Base-by-base conservation (phyloP, 2,329 filamentous ascomycete genomes). In the Diaporthe humulicola region DNA sequence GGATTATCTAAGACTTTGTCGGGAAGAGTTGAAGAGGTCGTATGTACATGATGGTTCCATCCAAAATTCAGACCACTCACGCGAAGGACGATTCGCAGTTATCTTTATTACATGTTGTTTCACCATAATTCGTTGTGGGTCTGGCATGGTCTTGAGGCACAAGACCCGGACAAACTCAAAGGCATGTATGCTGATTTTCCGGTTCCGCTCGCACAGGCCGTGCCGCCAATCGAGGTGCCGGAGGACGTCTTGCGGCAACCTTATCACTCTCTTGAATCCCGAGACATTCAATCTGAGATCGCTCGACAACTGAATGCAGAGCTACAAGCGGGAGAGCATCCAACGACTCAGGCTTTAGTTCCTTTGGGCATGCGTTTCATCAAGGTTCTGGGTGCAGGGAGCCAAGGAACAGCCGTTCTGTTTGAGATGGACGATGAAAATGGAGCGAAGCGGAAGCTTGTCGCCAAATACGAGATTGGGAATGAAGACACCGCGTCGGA, bases 391-490 rank as follows among this genome's bases (percentile, higher is more conserved):
- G 58, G 58, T 17, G 58, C 58, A 6, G 58, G 58, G 58, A 42
- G n/a, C n/a, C 58, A 61, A 40, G 58, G 38, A 8, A 61, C 58
- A 5, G 58, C 58, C 10, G 58, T 61, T 15, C 38, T 61, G 7
- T 61, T 61, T 30, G 58, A 61, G 38, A 60, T 60, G 6, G 38
- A 61, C 15, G 58, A 61, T 61, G 54, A 7, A 19, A 61, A 61
- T 22, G 58, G 58, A 40, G 9, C n/a, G 14, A 61, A n/a, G 38
- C 38, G 58, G 38, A 61, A 61, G 38, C 28, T 61, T 30, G 58
- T 61, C 12, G 58, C 58, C 7, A 61, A 61, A 38, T 61, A 61
- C n/a, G 54, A 57, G n/a, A 30, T n/a, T n/a, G n/a, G n/a, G n/a
- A n/a, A n/a, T n/a, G n/a, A n/a, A n/a, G n/a, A n/a, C n/a, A n/a